A percentile compares a stretch with the other conserved stretches of the same genome.
These are phyloP conservation scores for Cicer bijugum DNA, from an alignment of 306 rosid species.

Conservation along the genomic window DNA sequence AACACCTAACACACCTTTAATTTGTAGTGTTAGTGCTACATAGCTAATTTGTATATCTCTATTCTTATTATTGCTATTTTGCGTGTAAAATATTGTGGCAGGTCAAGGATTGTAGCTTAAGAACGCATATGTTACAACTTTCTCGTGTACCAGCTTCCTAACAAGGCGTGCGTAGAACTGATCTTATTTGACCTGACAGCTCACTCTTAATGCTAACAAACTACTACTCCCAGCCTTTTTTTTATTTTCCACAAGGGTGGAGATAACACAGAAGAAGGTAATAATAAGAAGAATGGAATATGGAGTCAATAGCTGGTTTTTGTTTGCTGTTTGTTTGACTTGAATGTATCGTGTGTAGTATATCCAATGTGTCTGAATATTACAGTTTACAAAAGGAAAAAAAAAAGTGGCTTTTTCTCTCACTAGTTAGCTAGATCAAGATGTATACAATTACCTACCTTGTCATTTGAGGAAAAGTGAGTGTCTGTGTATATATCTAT, in stretches of 20 bases:
- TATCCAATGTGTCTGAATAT: conserved; percentile 59
- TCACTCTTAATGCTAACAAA: conserved; percentile 79
- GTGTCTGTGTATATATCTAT: conserved; percentile 79
- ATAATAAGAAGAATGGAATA: conserved; percentile 62
- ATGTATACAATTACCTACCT: conserved; percentile 68
- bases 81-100: conserved; percentile 35
- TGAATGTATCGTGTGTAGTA: conserved; percentile 60
- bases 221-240: conserved; percentile 61
- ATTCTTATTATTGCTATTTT: conserved; percentile 36
- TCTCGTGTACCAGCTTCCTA: conserved; percentile 68
- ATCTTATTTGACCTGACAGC: conserved; percentile 70
- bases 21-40: no score
- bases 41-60: background rate
- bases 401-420: conserved; percentile 49
- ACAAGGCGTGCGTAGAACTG: conserved; percentile 86
- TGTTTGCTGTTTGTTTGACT: conserved; percentile 63
- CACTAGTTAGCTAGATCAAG: conserved; percentile 65
- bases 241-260: conserved; percentile 61
- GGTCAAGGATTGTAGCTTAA: conserved; percentile 89
- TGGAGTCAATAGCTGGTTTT: conserved; percentile 65
- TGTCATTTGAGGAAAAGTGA: conserved; percentile 60
- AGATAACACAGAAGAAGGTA: conserved; percentile 66
- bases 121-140: conserved; percentile 79
- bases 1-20: no score
- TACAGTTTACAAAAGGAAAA: conserved; percentile 49